Evolutionary conservation across 2,329 filamentous ascomycete species (phyloP).

Genomic region (Blastomyces gilchristii): DNA sequence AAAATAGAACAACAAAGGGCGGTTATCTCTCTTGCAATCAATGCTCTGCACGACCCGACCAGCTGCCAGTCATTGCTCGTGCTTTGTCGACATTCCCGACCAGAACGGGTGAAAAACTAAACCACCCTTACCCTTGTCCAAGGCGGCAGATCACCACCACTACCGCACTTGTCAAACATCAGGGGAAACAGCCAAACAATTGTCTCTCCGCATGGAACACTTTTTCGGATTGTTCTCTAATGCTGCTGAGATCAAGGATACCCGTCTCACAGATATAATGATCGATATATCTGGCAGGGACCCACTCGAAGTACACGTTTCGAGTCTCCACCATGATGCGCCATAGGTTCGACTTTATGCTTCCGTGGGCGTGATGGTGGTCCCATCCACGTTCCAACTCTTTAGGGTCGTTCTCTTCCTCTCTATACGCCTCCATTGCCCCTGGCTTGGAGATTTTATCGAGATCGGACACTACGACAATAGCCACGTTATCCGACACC

Average conservation of each 20-base stretch:
- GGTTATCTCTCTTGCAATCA: neutral
- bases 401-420: constrained; percentile 43
- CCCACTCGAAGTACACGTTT: constrained; percentile 48
- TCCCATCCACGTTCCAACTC: constrained; percentile 37
- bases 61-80: constrained; percentile 4
- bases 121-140: neutral
- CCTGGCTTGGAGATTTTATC: constrained; percentile 50
- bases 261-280: constrained; percentile 44
- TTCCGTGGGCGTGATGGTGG: neutral
- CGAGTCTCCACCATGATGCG: constrained; percentile 21
- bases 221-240: constrained; percentile 13
- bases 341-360: constrained; percentile 5
- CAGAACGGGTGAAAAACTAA: neutral
- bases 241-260: constrained; percentile 17
- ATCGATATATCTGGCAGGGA: constrained; percentile 39
- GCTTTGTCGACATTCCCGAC: neutral
- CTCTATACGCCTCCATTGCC: constrained; percentile 35
- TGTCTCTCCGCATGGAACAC: constrained; percentile 10
- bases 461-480: constrained; percentile 46
- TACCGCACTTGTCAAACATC: neutral
- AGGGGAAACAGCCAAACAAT: constrained; percentile 12
- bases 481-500: constrained; percentile 40
- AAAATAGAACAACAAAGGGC: neutral
- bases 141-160: neutral
- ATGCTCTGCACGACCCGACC: neutral